Percentiles rank a stretch among this genome's conserved stretches.
These are phyloP conservation scores for Fusarium concolor DNA, from an alignment of 2,329 filamentous ascomycete species.

Conservation along the genomic window DNA sequence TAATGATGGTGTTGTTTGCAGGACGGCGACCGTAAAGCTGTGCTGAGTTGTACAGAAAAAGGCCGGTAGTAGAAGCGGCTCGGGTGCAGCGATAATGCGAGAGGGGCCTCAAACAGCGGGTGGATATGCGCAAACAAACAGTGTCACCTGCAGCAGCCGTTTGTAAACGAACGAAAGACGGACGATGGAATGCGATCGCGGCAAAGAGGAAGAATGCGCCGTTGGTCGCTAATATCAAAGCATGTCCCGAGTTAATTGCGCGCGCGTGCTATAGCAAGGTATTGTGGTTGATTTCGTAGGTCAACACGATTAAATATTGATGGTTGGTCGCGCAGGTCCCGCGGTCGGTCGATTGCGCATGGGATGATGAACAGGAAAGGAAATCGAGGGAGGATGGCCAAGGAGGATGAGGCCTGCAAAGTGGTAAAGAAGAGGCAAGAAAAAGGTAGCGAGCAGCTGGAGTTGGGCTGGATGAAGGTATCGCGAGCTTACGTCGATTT, in stretches of 20 bases:
- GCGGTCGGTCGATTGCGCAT: constrained; percentile 45
- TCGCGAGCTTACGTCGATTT: constrained; percentile 23
- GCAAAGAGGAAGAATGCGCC: constrained; percentile 35
- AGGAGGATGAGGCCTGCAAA: not conserved
- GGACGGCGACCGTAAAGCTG: not conserved
- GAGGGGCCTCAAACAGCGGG: constrained; percentile 22
- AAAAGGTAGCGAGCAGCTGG: not conserved
- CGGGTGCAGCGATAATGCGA: constrained; percentile 25
- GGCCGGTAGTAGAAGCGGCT: constrained; percentile 9
- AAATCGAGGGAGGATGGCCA: not conserved
- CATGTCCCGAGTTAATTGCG: constrained; percentile 33
- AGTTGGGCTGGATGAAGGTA: constrained; percentile 22
- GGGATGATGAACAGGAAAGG: constrained; percentile 14
- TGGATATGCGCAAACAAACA: constrained; percentile 33
- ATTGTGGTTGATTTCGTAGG: constrained; percentile 7
- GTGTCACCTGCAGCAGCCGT: constrained; percentile 18
- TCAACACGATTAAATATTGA: constrained; percentile 43
- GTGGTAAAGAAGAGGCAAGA: not conserved
- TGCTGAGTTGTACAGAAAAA: constrained; percentile 24
- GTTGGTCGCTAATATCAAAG: constrained; percentile 37
- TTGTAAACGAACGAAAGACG: constrained; percentile 6
- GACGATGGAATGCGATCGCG: constrained; percentile 32
- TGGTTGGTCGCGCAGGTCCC: constrained; percentile 42
- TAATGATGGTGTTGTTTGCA: constrained; percentile 29
- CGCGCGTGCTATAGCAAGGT: constrained; percentile 2